Evolutionary conservation across 139 green algal genomes (phyloP).

Genomic region (Coccomyxa sp.): DNA sequence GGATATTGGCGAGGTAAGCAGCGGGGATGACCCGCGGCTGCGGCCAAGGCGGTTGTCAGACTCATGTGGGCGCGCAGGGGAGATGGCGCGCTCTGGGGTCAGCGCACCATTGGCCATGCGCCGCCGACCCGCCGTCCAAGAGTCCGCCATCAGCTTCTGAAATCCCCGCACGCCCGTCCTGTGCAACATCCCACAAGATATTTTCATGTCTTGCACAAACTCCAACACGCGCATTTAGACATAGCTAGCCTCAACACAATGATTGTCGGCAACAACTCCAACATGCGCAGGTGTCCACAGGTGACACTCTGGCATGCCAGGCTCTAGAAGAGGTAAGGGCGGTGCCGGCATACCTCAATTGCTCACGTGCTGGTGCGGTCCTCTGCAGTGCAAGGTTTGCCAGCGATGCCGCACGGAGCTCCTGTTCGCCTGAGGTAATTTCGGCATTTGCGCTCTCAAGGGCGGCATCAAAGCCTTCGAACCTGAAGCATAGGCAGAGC

Average conservation of each 20-base stretch:
- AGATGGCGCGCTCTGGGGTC: not conserved
- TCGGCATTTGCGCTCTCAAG: slow-evolving; percentile 3
- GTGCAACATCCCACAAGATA: too few relatives aligned
- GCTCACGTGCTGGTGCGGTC: not conserved
- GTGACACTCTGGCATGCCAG: too few relatives aligned
- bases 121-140: not conserved
- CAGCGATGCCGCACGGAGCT: not conserved
- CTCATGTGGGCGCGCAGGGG: too few relatives aligned
- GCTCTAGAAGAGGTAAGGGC: too few relatives aligned
- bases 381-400: not conserved
- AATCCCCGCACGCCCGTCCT: not conserved
- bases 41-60: not conserved
- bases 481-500: not conserved
- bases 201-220: not conserved
- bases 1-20: not conserved
- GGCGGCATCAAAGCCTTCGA: not conserved
- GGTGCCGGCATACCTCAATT: not conserved
- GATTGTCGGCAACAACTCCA: too few relatives aligned
- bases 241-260: too few relatives aligned
- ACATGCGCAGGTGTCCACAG: too few relatives aligned
- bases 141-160: not conserved
- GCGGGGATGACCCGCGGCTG: not conserved
- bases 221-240: too few relatives aligned
- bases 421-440: not conserved
- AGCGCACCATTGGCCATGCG: not conserved